Conservation (phyloP, 768 basidiomycete genomes). For the Amanita pseudoporphyria region DNA sequence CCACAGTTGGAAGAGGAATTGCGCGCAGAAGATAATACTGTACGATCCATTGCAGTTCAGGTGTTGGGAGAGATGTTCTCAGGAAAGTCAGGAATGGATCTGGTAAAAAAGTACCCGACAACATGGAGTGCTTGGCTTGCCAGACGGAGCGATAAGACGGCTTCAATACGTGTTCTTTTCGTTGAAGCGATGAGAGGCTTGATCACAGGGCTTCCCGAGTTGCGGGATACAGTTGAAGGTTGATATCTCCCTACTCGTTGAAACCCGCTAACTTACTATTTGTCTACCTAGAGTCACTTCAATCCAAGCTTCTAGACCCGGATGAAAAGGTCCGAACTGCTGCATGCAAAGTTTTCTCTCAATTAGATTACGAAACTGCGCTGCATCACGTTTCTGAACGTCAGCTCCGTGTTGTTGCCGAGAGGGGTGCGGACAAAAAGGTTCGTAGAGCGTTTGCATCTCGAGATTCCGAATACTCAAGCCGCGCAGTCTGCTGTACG, state of each 20-base stretch:
- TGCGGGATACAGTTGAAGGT: conserved; percentile 68
- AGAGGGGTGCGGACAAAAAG: conserved; percentile 80
- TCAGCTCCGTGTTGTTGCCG: conserved; percentile 57
- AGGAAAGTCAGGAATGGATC: conserved; percentile 61
- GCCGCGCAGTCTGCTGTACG: conserved; percentile 51
- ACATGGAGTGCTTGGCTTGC: conserved; percentile 84
- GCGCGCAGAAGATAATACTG: conserved; percentile 57
- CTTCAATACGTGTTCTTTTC: conserved; percentile 66
- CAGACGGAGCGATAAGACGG: conserved; percentile 67
- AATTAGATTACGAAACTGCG: conserved; percentile 86
- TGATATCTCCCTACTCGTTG: conserved; percentile 14
- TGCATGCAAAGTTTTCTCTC: conserved; percentile 70
- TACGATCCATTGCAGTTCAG: conserved; percentile 76
- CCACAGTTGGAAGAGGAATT: conserved; percentile 91
- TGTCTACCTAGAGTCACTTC: conserved; percentile 38
- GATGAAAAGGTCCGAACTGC: conserved; percentile 89
- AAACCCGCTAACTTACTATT: not conserved
- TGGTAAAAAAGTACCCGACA: conserved; percentile 69
- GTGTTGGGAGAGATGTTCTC: conserved; percentile 88
- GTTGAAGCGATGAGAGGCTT: conserved; percentile 61
- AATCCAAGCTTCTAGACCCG: conserved; percentile 66
- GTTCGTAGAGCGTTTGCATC: conserved; percentile 26
- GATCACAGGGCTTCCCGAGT: conserved; percentile 55
- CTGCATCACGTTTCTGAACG: conserved; percentile 66
- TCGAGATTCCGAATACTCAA: not conserved